A percentile compares a stretch with the other conserved stretches of the same genome.
Conservation (phyloP, 768 basidiomycete species). For the Neoboletus brunneissimus region DNA sequence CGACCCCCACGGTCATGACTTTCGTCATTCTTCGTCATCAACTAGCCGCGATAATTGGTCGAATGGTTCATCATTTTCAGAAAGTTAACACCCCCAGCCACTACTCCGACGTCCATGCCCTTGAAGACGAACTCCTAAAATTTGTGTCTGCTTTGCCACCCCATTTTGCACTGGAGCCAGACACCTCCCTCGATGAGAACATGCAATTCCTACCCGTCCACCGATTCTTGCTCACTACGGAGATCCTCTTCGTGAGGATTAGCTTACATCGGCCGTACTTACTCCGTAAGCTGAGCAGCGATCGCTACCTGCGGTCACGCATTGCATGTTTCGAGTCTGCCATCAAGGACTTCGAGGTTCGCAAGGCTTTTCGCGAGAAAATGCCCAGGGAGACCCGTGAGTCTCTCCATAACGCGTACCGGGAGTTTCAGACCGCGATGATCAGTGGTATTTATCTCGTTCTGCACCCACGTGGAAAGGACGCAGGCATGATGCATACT, state of each 20-base stretch:
- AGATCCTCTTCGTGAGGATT: conserved; percentile 83
- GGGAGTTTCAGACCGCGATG: conserved; percentile 89
- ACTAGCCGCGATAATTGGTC: conserved; percentile 81
- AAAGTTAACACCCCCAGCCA: conserved; percentile 73
- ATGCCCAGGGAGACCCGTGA: conserved; percentile 62
- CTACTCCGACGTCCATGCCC: conserved; percentile 75
- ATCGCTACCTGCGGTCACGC: conserved; percentile 78
- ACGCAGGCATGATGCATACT: conserved; percentile 69
- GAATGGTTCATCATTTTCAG: conserved; percentile 92
- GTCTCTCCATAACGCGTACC: conserved; percentile 76
- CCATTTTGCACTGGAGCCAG: conserved; percentile 72
- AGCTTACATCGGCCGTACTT: conserved; percentile 87
- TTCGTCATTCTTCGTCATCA: conserved; percentile 85
- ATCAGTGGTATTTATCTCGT: conserved; percentile 85
- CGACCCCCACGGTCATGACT: conserved; percentile 77
- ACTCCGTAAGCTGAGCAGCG: conserved; percentile 67
- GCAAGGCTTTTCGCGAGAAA: conserved; percentile 61
- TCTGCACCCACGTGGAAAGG: conserved; percentile 68
- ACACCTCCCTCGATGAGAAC: conserved; percentile 70
- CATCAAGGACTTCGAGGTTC: conserved; percentile 79
- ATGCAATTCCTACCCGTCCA: conserved; percentile 72
- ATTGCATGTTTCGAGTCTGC: conserved; percentile 90
- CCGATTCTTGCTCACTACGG: conserved; percentile 85
- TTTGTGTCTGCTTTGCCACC: conserved; percentile 78
- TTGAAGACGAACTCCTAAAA: conserved; percentile 81